Base-by-base conservation (phyloP, 2,329 filamentous ascomycete genomes). In the Penicillium sp. region DNA sequence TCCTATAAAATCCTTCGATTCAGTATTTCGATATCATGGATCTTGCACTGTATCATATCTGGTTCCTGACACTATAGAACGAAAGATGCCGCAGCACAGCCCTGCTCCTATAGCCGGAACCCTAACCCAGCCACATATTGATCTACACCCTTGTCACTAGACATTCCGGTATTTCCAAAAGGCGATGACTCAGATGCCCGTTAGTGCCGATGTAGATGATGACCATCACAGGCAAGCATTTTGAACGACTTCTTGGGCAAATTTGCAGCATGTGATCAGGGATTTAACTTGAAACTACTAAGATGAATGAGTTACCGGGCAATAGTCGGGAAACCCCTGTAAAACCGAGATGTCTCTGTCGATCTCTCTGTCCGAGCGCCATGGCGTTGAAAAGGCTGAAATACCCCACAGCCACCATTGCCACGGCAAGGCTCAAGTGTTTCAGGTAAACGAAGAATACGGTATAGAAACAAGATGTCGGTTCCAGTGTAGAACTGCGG, bases 61-160 rank as follows among this genome's bases (percentile, higher is more conserved):
- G 15, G 6, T 33, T 17, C 3, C 31, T 17, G 6, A 5, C 6
- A 22, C 22, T 22, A 22, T 22, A 73, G 58, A 13, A 60, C 48
- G 6, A 75, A 58, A 4, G 78, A 7, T 6, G 45, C 29, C 2
- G 32, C 24, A 15, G 44, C 24, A 5, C 3, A 72, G 28, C 0
- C 68, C 9, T 2, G 73, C 39, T 0, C 73, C 77, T 0, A 51
- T 80, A 80, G 48, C 75, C 76, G 2, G 77, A 76, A 56, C 76
- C 56, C 78, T 76, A 3, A 78, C 61, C 52, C 72, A 75, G 17
- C 54, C 53, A 52, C 6, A 8, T 1, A 28, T 28, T 9, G 26
- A 12, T 28, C 1, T 79, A 79, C 2, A 79, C 61, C 0, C 77
- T 77, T 1, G 75, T 79, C 12, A 70, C 66, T 7, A 80, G 61